A percentile compares a stretch with the other conserved stretches of the same genome.
These are phyloP conservation scores for Anaeromyces robustus DNA, from an alignment of 192 early-diverging fungal genomes.

Conservation along the genomic window DNA sequence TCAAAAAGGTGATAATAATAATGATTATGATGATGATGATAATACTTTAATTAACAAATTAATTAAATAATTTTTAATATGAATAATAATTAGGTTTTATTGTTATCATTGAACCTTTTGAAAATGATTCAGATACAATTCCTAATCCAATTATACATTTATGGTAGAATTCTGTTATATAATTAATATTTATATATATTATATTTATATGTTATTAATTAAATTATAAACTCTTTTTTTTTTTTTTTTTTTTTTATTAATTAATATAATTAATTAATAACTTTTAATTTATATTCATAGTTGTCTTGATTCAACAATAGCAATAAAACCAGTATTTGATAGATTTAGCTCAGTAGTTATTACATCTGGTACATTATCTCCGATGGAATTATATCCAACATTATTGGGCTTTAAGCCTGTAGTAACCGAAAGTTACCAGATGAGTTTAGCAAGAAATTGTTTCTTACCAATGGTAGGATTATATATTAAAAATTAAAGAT, in stretches of 20 bases:
- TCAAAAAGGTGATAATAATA: conserved; percentile 45
- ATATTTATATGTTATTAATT: no score
- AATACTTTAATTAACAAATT: no score
- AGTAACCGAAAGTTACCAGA: conserved; percentile 85
- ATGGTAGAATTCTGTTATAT: conserved; percentile 20
- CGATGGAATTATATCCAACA: conserved; percentile 93
- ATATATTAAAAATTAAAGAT: no score
- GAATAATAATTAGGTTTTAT: conserved; percentile 45
- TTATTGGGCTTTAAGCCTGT: conserved; percentile 77
- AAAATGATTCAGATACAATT: conserved; percentile 79
- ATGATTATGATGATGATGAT: no score
- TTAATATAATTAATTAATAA: neutral
- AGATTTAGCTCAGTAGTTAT: conserved; percentile 92
- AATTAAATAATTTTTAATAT: no score
- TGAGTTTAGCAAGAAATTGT: conserved; percentile 86
- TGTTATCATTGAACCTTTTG: conserved; percentile 92
- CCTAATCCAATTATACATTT: conserved; percentile 89
- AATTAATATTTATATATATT: neutral
- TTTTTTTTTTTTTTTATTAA: no score
- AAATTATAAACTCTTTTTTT: no score
- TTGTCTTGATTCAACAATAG: conserved; percentile 90
- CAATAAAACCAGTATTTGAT: conserved; percentile 92
- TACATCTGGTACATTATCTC: conserved; percentile 98
- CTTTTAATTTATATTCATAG: conserved; percentile 15
- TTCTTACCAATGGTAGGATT: conserved; percentile 86